Base-by-base conservation (phyloP, 805 yeast genomes). In the Ogataea methanolica region DNA sequence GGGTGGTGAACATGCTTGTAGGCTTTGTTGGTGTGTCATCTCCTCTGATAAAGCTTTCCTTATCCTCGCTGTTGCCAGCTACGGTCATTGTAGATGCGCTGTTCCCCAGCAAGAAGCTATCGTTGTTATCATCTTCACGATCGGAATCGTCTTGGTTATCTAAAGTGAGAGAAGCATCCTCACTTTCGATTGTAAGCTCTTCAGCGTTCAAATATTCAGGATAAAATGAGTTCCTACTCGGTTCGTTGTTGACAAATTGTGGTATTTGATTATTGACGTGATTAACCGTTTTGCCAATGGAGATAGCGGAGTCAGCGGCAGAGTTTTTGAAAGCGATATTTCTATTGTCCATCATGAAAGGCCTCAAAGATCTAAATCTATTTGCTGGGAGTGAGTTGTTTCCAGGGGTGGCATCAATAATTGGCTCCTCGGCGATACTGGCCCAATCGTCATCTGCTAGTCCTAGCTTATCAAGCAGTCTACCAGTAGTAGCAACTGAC, bases 381-480 rank as follows among this genome's bases (percentile, higher is more conserved):
- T 56, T 55, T 2, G 67, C 65, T 4, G 69, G 61, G 2, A 52
- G 62, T 22, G 53, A 59, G 40, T 46, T 49, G 34, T 33, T 17
- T 34, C n/a, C 15, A 36, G 35, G n/a, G 21, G 17, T 37, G 17
- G 36, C 2, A n/a, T 15, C 41, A 22, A 17, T 15, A 26, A 7
- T 14, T 15, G 23, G 23, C 17, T 46, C 42, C 26, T 47, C 51
- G 19, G 40, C 50, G 15, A 52, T 42, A 36, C 57, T 54, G 39
- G 52, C 52, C 59, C 58, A 56, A 16, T 64, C 69, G 11, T 58
- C 65, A 22, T 67, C 71, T 16, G 61, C 56, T 14, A 68, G 51
- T 19, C 60, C 62, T 16, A 68, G 43, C 41, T 59, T 65, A 38
- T 66, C 71, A 17, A 68, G 49, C 8, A 68, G 50, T 44, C 71